Evolutionary conservation across 306 rosid species (phyloP).

Genomic region (Quercus cerris): DNA sequence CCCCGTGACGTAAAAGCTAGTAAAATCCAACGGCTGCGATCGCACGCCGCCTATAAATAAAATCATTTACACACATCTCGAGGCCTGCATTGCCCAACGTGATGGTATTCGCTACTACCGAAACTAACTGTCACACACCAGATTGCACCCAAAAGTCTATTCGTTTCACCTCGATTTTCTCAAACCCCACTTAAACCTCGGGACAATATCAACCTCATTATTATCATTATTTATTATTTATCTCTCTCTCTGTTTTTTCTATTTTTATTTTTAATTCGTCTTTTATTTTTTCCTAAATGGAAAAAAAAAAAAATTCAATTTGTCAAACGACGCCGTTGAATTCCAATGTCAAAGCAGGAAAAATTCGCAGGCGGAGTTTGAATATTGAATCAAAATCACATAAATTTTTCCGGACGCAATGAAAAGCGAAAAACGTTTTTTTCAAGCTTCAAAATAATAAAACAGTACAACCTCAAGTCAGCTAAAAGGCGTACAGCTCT

Average conservation of each 20-base stretch:
- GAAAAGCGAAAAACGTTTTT: neutral
- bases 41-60: constrained; percentile 25
- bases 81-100: constrained; percentile 17
- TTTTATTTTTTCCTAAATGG: too few relatives aligned
- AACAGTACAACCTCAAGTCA: neutral
- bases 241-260: too few relatives aligned
- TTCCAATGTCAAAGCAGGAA: constrained; percentile 6
- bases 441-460: neutral
- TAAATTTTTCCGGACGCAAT: neutral
- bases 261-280: too few relatives aligned
- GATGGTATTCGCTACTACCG: constrained; percentile 16
- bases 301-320: neutral
- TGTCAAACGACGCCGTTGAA: constrained; percentile 26
- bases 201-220: constrained; percentile 14
- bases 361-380: neutral
- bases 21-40: constrained; percentile 26
- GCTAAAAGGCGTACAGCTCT: neutral
- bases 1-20: constrained; percentile 21
- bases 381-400: constrained; percentile 29
- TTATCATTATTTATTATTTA: neutral
- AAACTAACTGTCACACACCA: constrained; percentile 36
- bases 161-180: constrained; percentile 24
- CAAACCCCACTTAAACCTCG: constrained; percentile 38
- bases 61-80: constrained; percentile 35
- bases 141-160: constrained; percentile 17